Base-by-base conservation (phyloP, 345 rosid genomes). In the Acer yangbiense region DNA sequence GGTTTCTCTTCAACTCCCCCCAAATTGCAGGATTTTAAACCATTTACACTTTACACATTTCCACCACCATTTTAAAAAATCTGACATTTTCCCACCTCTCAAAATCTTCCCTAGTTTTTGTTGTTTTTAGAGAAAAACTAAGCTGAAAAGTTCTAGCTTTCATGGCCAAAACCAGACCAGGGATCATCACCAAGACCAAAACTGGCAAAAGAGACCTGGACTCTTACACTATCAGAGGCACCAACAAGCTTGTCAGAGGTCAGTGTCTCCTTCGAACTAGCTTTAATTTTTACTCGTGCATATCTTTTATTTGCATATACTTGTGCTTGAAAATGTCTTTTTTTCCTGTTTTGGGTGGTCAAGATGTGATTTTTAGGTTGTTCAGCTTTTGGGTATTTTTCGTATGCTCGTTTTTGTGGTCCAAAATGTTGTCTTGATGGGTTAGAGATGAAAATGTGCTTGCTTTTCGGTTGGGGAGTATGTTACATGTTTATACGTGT, bases 131-230 rank as follows among this genome's bases (percentile, higher is more conserved):
- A 0, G 46, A 13, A 65, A n/a, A 5, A 5, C n/a, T 14, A 14
- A 44, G 41, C 72, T 41, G 39, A 27, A 73, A 57, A 77, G 65
- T 65, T 83, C 68, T 43, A 85, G 73, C 75, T 65, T 61, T 76
- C 48, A 94, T 94, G 98, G 97, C 97, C 64, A 94, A 88, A 81
- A 92, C 96, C 77, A 86, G 94, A 85, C 93, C 92, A 2, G 91
- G 91, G 72, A 76, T 88, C 29, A 67, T 83, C 61, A 71, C 88
- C 76, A 84, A 80, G 83, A 83, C 81, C 74, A 92, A 86, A 74
- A 55, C 82, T 6, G 85, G 84, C 32, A 90, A 81, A 84, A 87
- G 79, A 77, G 90, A 87, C 63, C 84, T 92, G 20, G 91, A 92
- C 8, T 84, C 91, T 54, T 92, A 82, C 79, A 90, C 91, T 60